phyloP scores from a whole-genome alignment of 371 early-diverging fungal genomes.

The Rhizopus stolonifer region DNA sequence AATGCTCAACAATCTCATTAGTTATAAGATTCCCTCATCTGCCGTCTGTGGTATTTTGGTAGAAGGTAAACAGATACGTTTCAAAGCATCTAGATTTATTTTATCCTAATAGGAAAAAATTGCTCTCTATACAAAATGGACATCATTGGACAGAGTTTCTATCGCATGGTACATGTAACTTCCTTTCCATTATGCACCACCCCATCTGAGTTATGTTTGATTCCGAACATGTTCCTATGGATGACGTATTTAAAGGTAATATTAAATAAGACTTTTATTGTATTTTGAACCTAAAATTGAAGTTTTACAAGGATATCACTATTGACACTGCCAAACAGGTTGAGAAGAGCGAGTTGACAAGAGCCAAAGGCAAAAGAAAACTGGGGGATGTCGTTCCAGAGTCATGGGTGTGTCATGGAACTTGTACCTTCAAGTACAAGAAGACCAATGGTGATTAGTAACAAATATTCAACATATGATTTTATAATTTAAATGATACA shows the following conservation, averaged over 20 bases:
- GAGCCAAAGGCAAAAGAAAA: conserved; percentile 8
- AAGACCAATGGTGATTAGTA: conserved; percentile 8
- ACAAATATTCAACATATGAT: conserved; percentile 3
- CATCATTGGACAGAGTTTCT: conserved; percentile 3
- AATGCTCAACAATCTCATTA: conserved; percentile 13
- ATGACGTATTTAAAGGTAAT: conserved; percentile 13
- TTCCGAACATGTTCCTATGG: conserved; percentile 13
- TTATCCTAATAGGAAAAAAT: conserved; percentile 7
- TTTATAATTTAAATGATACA: conserved; percentile 4
- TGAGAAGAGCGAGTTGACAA: conserved; percentile 5
- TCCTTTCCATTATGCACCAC: conserved; percentile 9
- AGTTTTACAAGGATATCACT: conserved; percentile 11
- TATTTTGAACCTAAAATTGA: conserved; percentile 12
- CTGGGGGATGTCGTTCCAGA: conserved; percentile 5
- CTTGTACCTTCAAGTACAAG: conserved; percentile 11
- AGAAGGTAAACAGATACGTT: conserved; percentile 8
- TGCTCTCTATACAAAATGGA: conserved; percentile 14
- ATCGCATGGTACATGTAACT: conserved; percentile 6
- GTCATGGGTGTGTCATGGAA: conserved; percentile 1
- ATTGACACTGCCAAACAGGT: conserved; percentile 10
- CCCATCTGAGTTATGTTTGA: conserved; percentile 11
- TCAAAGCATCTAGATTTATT: conserved; percentile 6
- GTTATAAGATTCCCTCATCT: background rate
- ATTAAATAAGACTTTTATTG: conserved; percentile 10
- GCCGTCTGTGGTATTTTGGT: conserved; percentile 10